A percentile compares a stretch with the other conserved stretches of the same genome.
These are phyloP conservation scores for Mediolabrus comicus DNA, from an alignment of 108 stramenopile genomes.

Conservation along the genomic window DNA sequence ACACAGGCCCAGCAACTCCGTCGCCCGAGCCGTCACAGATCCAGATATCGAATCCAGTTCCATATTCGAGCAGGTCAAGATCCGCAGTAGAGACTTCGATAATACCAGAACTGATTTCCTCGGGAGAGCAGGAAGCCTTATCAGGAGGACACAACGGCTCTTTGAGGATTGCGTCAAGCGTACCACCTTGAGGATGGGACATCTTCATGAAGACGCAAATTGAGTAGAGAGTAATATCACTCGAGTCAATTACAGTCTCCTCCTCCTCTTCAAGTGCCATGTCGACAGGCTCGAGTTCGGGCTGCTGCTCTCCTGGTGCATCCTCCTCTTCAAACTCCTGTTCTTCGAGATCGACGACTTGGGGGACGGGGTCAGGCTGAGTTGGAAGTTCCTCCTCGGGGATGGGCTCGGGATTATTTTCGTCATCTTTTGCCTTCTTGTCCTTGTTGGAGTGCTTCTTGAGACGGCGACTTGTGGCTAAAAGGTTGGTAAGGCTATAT, in stretches of 20 bases:
- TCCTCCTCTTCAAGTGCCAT: not conserved
- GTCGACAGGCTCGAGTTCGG: not conserved
- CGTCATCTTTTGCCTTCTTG: too few relatives aligned
- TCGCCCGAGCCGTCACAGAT: slow-evolving; percentile 7
- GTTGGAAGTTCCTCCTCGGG: not conserved
- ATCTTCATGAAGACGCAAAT: slow-evolving; percentile 25
- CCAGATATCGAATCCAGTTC: slow-evolving; percentile 3
- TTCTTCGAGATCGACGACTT: not conserved
- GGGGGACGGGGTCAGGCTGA: not conserved
- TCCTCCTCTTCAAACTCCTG: too few relatives aligned
- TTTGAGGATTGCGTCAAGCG: not conserved
- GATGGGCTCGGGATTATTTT: not conserved
- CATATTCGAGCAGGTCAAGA: not conserved
- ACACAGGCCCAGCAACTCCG: slow-evolving; percentile 6
- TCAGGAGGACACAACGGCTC: not conserved
- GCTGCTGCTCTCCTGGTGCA: not conserved
- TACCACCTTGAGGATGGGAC: slow-evolving; percentile 30
- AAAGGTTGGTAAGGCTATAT: not conserved
- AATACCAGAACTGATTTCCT: not conserved
- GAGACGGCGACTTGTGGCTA: not conserved
- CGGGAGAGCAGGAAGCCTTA: not conserved
- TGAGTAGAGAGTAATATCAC: not conserved
- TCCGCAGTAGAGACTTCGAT: not conserved
- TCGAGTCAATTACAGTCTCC: not conserved
- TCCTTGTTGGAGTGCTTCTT: not conserved